Percentiles rank a stretch among this genome's conserved stretches.
Evolutionary conservation across 306 rosid genomes (phyloP).

Genomic region (Cucurbita pepo): DNA sequence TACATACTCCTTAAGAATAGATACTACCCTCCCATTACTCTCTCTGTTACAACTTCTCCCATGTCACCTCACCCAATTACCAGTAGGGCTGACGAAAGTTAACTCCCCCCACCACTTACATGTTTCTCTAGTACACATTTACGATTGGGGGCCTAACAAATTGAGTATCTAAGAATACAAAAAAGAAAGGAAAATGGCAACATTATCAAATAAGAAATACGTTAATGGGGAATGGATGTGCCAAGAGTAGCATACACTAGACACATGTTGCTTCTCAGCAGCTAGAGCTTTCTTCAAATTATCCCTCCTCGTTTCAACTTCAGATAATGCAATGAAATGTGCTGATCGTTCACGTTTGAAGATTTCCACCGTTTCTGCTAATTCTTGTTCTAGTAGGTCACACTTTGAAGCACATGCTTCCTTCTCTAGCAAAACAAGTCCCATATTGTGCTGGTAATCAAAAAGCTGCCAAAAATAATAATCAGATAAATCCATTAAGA

Average conservation of each 20-base stretch:
- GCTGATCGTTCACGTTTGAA: conserved; percentile 67
- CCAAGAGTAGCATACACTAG: conserved; percentile 32
- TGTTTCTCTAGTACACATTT: no score
- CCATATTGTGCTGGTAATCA: conserved; percentile 86
- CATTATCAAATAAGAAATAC: neutral
- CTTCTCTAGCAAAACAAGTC: conserved; percentile 79
- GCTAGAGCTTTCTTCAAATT: conserved; percentile 44
- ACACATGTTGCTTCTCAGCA: conserved; percentile 55
- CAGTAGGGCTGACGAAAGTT: neutral
- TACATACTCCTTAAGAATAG: neutral
- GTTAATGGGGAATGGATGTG: neutral
- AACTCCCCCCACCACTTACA: neutral
- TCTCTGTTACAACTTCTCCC: neutral
- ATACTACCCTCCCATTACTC: neutral
- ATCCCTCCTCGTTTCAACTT: conserved; percentile 57
- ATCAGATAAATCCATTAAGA: neutral
- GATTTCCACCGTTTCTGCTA: conserved; percentile 65
- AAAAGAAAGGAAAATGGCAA: neutral
- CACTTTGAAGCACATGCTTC: conserved; percentile 49
- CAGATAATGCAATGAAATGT: conserved; percentile 58
- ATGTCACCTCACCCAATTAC: neutral
- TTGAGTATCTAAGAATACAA: neutral
- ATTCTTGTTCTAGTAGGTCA: conserved; percentile 38
- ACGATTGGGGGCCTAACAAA: no score
- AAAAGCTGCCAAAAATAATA: conserved; percentile 37